phyloP scores from a whole-genome alignment of 495 filamentous ascomycete genomes.

The Xylaria longipes region DNA sequence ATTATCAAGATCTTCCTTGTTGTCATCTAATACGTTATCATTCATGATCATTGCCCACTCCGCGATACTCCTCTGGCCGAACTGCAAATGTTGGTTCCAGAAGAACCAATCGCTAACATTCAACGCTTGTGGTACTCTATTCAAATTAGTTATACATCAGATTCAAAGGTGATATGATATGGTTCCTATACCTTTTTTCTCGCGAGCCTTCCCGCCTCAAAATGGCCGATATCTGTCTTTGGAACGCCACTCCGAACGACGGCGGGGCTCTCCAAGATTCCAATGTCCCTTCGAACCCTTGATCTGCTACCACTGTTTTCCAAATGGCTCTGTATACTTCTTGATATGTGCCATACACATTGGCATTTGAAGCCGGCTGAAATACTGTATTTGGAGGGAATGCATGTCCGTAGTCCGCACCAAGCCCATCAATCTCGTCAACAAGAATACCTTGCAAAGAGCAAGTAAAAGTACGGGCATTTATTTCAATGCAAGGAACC shows the following conservation, averaged over 20 bases:
- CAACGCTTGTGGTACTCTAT: neutral
- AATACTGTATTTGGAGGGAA: neutral
- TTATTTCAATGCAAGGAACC: neutral
- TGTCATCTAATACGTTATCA: neutral
- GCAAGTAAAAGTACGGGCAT: neutral
- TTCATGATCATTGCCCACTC: neutral
- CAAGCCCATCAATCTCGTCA: neutral
- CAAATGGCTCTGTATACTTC: neutral
- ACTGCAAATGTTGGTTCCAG: neutral
- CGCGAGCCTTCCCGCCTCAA: neutral
- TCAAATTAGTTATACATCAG: neutral
- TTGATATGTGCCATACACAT: neutral
- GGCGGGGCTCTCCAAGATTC: neutral
- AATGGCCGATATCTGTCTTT: neutral
- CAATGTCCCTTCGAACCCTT: neutral
- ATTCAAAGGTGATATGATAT: neutral
- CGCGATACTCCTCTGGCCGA: neutral
- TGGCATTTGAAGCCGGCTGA: neutral
- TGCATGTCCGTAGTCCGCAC: neutral
- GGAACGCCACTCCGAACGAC: neutral
- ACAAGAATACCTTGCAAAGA: neutral
- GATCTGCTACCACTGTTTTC: neutral
- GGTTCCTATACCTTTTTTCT: neutral
- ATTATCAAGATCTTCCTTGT: neutral
- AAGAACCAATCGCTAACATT: neutral